phyloP scores from a whole-genome alignment of 2,329 filamentous ascomycete genomes.

The Neurospora sp. region DNA sequence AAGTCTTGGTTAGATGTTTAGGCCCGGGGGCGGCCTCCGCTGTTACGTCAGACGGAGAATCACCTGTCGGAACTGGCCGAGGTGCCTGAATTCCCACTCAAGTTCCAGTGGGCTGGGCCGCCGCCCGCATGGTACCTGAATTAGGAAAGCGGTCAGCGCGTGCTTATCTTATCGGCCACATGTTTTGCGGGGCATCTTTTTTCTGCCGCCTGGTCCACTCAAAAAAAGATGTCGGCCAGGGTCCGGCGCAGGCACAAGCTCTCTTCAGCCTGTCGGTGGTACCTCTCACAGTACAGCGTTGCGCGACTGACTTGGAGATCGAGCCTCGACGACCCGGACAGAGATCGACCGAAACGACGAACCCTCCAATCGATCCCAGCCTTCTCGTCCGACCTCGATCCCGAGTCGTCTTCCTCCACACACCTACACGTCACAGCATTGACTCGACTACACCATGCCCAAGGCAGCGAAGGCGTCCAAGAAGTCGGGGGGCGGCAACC shows the following conservation, averaged over 20 bases:
- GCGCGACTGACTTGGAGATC: neutral
- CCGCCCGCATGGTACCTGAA: neutral
- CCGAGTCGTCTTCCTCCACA: neutral
- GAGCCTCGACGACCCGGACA: neutral
- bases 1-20: neutral
- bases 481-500: conserved; percentile 24
- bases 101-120: neutral
- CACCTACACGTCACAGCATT: neutral
- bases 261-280: neutral
- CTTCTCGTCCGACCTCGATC: neutral
- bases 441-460: conserved; percentile 24
- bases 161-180: conserved; percentile 14
- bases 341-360: neutral
- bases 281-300: neutral
- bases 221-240: conserved; percentile 8
- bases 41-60: neutral
- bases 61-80: neutral
- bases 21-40: neutral
- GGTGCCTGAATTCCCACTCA: neutral
- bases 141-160: neutral
- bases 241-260: neutral
- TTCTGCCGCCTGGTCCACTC: conserved; percentile 10
- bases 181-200: conserved; percentile 15
- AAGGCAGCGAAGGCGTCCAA: conserved; percentile 29
- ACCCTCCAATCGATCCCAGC: neutral